Base-by-base conservation (phyloP, 1,284 basidiomycete genomes). In the Anthracocystis panici-leucophaei region DNA sequence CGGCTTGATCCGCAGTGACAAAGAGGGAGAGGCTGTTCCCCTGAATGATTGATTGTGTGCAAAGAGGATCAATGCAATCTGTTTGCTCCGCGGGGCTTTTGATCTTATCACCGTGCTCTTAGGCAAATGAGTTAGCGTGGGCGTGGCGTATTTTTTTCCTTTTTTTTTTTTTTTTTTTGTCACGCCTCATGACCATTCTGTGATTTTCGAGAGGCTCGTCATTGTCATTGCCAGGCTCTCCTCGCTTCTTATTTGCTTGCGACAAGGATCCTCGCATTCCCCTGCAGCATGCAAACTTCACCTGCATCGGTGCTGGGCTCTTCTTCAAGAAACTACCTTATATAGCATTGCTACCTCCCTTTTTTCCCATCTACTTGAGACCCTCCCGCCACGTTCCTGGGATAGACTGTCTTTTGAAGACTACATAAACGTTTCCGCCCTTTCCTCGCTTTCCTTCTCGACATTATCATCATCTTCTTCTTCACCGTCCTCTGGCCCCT, bases 101-200 rank as follows among this genome's bases (percentile, higher is more conserved):
- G 8, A 11, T 9, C 12, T 33, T 33, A 33, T 33, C 33, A 38
- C 35, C 12, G 14, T 38, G 35, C 11, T 16, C 14, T 16, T 38
- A 14, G 14, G 14, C 35, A 10, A 33, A 12, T 38, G 7, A 27
- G 27, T 7, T 27, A 38, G 35, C 35, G 35, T 38, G 14, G 35
- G 35, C 35, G 35, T 38, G 10, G 27, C 27, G 27, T 27, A 27
- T 25, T 27, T 7, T n/a, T 44, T 44, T 7, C 11, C 20, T 7
- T 35, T 21, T 35, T 50, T 23, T 25, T 6, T n/a, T 44, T 44
- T 7, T 21, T 44, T 7, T 35, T 21, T 38, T 51, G 49, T 51
- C 49, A 51, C 20, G 49, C 25, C 49, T 38, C 49, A 51, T 51
- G 49, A 51, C 49, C 33, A 35, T 51, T 51, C 25, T 38, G 12